Evolutionary conservation across 1,284 basidiomycete species (phyloP).

Genomic region (Vanrija humicola): DNA sequence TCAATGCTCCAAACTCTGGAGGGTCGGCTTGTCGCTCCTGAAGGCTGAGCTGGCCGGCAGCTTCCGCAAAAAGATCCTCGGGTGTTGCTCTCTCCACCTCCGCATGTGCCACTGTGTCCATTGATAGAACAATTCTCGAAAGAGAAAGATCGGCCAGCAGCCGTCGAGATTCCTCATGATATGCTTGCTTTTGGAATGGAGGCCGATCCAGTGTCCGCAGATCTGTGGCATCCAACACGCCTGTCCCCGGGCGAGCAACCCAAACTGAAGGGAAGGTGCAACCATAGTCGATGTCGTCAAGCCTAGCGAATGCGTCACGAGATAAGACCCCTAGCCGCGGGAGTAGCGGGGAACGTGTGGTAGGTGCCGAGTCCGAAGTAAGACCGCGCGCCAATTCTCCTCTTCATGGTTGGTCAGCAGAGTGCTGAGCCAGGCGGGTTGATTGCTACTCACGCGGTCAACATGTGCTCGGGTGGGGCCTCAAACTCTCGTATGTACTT

Average conservation of each 20-base stretch:
- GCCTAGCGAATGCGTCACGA: conserved; percentile 4
- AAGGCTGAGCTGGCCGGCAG: conserved; percentile 27
- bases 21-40: conserved; percentile 2
- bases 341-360: not conserved
- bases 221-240: too few species aligned
- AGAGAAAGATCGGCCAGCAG: conserved; percentile 3
- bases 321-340: not conserved
- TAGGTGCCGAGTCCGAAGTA: not conserved
- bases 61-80: conserved; percentile 31
- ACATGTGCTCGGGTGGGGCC: conserved; percentile 25
- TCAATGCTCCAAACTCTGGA: too few species aligned
- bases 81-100: not conserved
- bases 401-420: conserved; percentile 9
- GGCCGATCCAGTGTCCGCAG: not conserved
- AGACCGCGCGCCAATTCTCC: conserved; percentile 30
- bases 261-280: conserved; percentile 8
- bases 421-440: not conserved
- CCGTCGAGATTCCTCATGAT: not conserved
- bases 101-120: not conserved
- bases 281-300: conserved; percentile 7
- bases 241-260: too few species aligned
- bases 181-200: not conserved
- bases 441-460: conserved; percentile 28
- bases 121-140: not conserved
- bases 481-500: conserved; percentile 29